Evolutionary conservation across 2,329 filamentous ascomycete genomes (phyloP), one percentile per base, ranked within the genome.

Genomic region (Epichloe bromicola): DNA sequence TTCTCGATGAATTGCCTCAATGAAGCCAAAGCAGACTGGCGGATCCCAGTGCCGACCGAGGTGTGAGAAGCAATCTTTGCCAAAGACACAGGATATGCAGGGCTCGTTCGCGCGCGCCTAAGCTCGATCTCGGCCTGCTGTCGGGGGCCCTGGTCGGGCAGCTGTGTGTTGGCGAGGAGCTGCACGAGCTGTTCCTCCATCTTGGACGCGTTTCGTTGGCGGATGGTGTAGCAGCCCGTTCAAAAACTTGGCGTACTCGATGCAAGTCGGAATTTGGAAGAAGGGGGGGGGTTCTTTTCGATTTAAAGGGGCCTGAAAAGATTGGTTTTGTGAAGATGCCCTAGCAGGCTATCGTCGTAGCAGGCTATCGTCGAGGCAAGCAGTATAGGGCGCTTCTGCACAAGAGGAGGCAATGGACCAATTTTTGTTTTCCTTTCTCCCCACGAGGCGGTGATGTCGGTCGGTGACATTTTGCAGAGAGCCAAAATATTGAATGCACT

Each of bases 141-240:
- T 67, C 91, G 85, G 52, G 83, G 83, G 51, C 72, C 82, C 66
- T 91, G 83, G 53, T 83, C 80, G 54, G 86, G 63, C 56, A 83
- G 83, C 72, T 95, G 88, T 47, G 90, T 95, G 69, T 89, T 88
- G 62, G 85, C 81, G 57, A 98, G 83, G 66, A 97, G 79, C 68
- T 84, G 83, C 61, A 93, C 83, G 68, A 98, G 81, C 74, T 95
- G 84, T 71, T 94, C 85, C 78, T 95, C 90, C 89, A 95, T 95
- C 61, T 55, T 63, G 61, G 56, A 33, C 30, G 26, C 36, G 33
- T 36, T 30, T 52, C 45, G 50, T 52, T 52, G 40, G 34, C 33
- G 50, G 46, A 17, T 48, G n/a, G 6, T 7, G 19, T 42, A 38
- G 19, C 19, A 42, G 40, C 40, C 40, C 17, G 39, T 17, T 30